Conservation (phyloP, 345 rosid species). For the Xanthoceras sorbifolium region DNA sequence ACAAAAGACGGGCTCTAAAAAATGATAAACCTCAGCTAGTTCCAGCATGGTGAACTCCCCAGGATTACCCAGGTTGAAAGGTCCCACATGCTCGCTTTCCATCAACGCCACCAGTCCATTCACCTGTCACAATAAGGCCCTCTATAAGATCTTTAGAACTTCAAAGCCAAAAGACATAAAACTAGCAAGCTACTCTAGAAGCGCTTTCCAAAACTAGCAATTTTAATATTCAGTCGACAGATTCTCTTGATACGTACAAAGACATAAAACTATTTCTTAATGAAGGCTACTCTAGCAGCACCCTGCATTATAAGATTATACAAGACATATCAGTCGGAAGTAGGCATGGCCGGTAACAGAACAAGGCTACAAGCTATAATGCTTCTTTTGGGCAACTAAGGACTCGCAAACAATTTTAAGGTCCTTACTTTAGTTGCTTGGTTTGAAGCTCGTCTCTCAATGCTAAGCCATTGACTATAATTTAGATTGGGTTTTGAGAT, state of each 20-base stretch:
- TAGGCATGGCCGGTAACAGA: neutral
- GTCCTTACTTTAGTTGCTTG: neutral
- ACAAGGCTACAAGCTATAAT: neutral
- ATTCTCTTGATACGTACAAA: neutral
- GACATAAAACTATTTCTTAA: neutral
- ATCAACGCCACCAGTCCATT: slow-evolving; percentile 86
- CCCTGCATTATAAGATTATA: neutral
- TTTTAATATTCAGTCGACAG: neutral
- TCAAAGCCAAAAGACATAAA: neutral
- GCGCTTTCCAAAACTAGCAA: neutral
- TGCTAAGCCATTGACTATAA: neutral
- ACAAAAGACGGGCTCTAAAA: neutral
- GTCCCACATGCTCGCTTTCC: slow-evolving; percentile 94
- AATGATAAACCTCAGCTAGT: slow-evolving; percentile 83
- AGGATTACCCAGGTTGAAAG: slow-evolving; percentile 96
- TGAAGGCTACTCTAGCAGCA: slow-evolving; percentile 3
- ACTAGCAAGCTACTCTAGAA: neutral
- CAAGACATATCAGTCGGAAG: neutral
- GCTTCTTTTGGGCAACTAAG: neutral
- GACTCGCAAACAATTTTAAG: neutral
- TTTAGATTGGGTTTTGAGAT: neutral
- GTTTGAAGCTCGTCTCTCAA: neutral
- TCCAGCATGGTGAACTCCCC: slow-evolving; percentile 99
- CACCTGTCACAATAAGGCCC: slow-evolving; percentile 53
- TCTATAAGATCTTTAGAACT: neutral